Conservation (phyloP, 163 green algal species). For the Scenedesmus sp. region DNA sequence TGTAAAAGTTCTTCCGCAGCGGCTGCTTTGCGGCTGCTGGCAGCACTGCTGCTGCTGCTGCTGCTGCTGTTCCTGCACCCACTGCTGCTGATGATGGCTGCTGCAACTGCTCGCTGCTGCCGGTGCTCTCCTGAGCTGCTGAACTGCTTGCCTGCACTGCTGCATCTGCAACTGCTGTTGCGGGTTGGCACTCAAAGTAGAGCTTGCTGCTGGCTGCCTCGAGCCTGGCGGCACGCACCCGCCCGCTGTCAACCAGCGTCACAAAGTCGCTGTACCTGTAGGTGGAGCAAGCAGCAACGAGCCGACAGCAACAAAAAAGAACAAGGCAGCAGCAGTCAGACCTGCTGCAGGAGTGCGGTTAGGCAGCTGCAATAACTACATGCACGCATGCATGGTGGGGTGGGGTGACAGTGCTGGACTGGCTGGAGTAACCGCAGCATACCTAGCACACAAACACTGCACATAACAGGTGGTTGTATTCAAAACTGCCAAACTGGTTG, state of each 20-base stretch:
- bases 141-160: slow-evolving; percentile 24
- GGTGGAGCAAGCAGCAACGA: background rate
- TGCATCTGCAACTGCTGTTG: background rate
- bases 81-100: slow-evolving; percentile 26
- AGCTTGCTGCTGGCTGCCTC: slow-evolving; percentile 69
- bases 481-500: background rate
- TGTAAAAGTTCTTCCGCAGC: slow-evolving; percentile 56
- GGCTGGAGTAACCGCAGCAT: too few relatives aligned
- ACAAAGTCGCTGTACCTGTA: slow-evolving; percentile 82
- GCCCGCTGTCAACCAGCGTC: slow-evolving; percentile 68
- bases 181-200: slow-evolving; percentile 70
- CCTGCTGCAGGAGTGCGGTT: background rate
- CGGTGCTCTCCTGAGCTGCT: slow-evolving; percentile 39
- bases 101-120: slow-evolving; percentile 15
- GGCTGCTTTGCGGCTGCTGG: slow-evolving; percentile 4
- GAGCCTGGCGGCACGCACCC: slow-evolving; percentile 71
- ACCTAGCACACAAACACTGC: too few relatives aligned
- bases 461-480: too few relatives aligned
- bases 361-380: too few relatives aligned
- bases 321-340: background rate
- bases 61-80: too few relatives aligned
- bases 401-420: background rate
- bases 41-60: slow-evolving; percentile 37
- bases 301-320: background rate
- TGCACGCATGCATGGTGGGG: background rate